A percentile compares a stretch with the other conserved stretches of the same genome.
Evolutionary conservation across 2,329 filamentous ascomycete genomes (phyloP).

Genomic region (Nemania sp.): DNA sequence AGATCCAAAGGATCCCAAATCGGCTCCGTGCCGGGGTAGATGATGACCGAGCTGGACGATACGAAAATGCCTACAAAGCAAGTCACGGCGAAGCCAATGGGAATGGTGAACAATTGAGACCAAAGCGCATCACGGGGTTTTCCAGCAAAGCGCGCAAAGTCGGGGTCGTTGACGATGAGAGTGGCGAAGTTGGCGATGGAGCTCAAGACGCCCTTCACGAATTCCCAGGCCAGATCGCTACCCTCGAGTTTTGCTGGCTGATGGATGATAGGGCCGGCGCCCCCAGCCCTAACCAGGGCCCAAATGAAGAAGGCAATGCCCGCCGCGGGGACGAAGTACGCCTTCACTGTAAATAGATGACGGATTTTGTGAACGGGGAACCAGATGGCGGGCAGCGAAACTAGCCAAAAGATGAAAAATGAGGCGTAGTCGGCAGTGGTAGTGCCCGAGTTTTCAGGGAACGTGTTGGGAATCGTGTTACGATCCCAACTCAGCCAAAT

Average conservation of each 20-base stretch:
- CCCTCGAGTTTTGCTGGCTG: constrained; percentile 67
- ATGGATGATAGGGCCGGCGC: constrained; percentile 79
- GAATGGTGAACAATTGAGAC: constrained; percentile 78
- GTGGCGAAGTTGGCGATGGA: constrained; percentile 91
- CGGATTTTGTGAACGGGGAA: constrained; percentile 87
- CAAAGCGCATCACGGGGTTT: constrained; percentile 77
- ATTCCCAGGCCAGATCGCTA: constrained; percentile 74
- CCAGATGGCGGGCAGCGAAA: constrained; percentile 81
- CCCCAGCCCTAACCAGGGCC: constrained; percentile 79
- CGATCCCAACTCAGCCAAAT: constrained; percentile 75
- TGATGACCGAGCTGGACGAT: constrained; percentile 70
- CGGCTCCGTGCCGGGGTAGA: constrained; percentile 62
- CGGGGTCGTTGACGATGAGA: constrained; percentile 79
- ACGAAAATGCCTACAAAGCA: constrained; percentile 84
- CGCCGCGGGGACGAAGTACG: constrained; percentile 80
- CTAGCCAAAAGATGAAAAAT: constrained; percentile 86
- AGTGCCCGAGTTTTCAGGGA: constrained; percentile 67
- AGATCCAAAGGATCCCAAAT: constrained; percentile 76
- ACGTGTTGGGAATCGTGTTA: constrained; percentile 66
- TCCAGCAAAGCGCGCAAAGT: constrained; percentile 81
- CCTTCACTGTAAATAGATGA: constrained; percentile 89
- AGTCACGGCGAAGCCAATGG: constrained; percentile 71
- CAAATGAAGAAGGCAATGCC: constrained; percentile 86
- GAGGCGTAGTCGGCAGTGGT: constrained; percentile 75
- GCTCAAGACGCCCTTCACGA: constrained; percentile 85